Evolutionary conservation across 192 early-diverging fungal species (phyloP).

Genomic region (Linnemannia elongata): DNA sequence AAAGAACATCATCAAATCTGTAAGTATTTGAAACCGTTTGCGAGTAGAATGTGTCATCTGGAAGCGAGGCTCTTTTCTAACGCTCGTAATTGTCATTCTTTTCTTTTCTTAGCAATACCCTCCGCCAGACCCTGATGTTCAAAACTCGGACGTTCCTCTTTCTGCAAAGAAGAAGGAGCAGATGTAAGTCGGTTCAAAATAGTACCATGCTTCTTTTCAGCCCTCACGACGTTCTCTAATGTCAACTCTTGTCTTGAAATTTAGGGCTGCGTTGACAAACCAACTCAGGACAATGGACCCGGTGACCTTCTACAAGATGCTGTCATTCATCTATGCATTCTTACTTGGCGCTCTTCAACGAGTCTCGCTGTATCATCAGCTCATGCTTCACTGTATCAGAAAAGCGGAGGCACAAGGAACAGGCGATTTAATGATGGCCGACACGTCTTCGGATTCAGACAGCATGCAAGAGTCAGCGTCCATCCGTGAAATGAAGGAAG

Average conservation of each 20-base stretch:
- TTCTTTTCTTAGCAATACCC: slow-evolving; percentile 55
- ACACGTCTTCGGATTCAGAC: slow-evolving; percentile 32
- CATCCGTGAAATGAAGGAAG: slow-evolving; percentile 29
- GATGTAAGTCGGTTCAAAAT: slow-evolving; percentile 14
- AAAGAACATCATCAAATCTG: slow-evolving; percentile 82
- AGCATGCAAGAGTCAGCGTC: slow-evolving; percentile 39
- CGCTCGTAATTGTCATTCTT: not conserved
- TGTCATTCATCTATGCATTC: slow-evolving; percentile 81
- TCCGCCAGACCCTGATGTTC: slow-evolving; percentile 31
- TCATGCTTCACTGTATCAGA: slow-evolving; percentile 74
- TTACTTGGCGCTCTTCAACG: slow-evolving; percentile 82
- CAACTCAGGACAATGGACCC: slow-evolving; percentile 85
- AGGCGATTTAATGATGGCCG: slow-evolving; percentile 46
- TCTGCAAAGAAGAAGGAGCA: slow-evolving; percentile 54
- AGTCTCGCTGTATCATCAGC: slow-evolving; percentile 77
- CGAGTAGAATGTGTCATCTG: not conserved
- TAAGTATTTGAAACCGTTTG: slow-evolving; percentile 55
- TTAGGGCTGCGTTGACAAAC: slow-evolving; percentile 71
- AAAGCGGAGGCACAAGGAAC: slow-evolving; percentile 66
- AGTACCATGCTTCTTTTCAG: not conserved
- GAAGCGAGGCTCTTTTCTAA: not conserved
- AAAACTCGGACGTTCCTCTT: slow-evolving; percentile 2
- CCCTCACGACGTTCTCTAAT: not conserved
- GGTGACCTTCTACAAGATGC: slow-evolving; percentile 84
- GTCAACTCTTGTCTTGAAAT: not conserved